Evolutionary conservation across 2,329 filamentous ascomycete species (phyloP).

Genomic region (Paramyrothecium sp.): DNA sequence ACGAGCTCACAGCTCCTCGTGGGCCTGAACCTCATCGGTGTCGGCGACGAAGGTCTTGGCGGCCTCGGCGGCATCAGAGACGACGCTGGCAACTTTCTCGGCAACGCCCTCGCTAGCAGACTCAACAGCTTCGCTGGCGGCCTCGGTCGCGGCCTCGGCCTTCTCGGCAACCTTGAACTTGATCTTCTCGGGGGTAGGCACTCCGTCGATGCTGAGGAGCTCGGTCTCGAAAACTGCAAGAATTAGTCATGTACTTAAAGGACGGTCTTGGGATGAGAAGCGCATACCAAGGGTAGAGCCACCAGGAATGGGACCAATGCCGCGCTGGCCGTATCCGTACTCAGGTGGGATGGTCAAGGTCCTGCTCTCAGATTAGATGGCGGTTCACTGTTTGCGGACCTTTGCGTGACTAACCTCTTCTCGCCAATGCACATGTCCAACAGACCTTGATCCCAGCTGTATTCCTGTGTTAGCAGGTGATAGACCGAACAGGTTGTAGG

Average conservation of each 20-base stretch:
- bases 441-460: constrained; percentile 85
- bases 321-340: constrained; percentile 75
- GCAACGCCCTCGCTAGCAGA: constrained; percentile 35
- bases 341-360: constrained; percentile 88
- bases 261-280: constrained; percentile 3
- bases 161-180: constrained; percentile 20
- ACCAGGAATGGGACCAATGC: constrained; percentile 79
- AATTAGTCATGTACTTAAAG: constrained; percentile 11
- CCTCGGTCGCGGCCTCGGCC: constrained; percentile 11
- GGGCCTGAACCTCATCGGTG: constrained; percentile 54
- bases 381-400: constrained; percentile 18
- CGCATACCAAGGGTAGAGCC: constrained; percentile 70
- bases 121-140: constrained; percentile 19
- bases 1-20: constrained; percentile 55
- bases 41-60: constrained; percentile 52
- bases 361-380: constrained; percentile 30
- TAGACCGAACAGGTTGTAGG: background rate
- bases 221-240: constrained; percentile 83
- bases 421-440: constrained; percentile 95
- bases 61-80: constrained; percentile 48
- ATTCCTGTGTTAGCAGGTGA: constrained; percentile 11
- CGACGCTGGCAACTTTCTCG: constrained; percentile 44
- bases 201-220: constrained; percentile 78
- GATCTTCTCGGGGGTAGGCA: constrained; percentile 43
- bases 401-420: constrained; percentile 53